Conservation (phyloP, 2,329 filamentous ascomycete genomes). For the Dactylonectria estremocensis region DNA sequence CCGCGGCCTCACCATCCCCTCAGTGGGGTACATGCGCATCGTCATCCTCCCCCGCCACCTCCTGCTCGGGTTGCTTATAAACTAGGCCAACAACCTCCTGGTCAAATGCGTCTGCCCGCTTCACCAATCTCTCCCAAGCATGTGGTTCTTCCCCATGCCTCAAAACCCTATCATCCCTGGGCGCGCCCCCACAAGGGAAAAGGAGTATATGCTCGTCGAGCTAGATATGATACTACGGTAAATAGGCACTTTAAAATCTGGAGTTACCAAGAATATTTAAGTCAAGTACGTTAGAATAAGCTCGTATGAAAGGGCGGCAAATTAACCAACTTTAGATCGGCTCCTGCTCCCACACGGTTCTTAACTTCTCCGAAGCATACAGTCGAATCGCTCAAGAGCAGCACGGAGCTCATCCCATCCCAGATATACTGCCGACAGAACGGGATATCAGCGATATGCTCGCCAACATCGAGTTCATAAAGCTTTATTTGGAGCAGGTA, state of each 20-base stretch:
- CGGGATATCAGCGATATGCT: background rate
- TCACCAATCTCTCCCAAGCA: background rate
- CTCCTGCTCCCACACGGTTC: background rate
- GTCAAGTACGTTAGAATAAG: background rate
- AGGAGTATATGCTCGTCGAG: background rate
- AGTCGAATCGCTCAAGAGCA: background rate
- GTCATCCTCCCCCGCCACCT: background rate
- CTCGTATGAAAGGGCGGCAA: background rate
- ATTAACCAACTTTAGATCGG: background rate
- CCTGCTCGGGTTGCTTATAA: background rate
- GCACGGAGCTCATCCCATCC: background rate
- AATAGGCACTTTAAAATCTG: background rate
- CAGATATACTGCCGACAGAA: background rate
- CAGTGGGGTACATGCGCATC: background rate
- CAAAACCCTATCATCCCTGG: background rate
- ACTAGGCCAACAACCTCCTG: background rate
- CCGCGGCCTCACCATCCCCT: background rate
- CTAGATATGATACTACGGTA: background rate
- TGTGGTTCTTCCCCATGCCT: background rate
- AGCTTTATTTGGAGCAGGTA: background rate
- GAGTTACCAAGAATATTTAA: background rate
- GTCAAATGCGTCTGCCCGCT: background rate
- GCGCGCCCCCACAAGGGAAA: background rate
- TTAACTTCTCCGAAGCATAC: background rate
- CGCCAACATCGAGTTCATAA: background rate